Percentiles rank a stretch among this genome's conserved stretches.
phyloP scores from a whole-genome alignment of 2,329 filamentous ascomycete genomes.

The Talaromyces sp. region DNA sequence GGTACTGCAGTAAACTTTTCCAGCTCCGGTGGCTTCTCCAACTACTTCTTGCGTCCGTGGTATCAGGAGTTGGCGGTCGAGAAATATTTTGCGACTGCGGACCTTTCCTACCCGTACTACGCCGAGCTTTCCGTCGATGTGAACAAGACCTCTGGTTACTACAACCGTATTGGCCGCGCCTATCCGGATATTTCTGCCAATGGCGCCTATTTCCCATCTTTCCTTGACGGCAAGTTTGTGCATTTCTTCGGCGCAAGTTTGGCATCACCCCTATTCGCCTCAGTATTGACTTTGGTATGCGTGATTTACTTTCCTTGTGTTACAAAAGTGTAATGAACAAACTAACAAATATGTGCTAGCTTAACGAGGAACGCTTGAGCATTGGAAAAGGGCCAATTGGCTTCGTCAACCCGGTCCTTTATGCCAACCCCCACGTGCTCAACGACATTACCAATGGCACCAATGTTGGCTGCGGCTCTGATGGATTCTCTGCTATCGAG shows the following conservation, averaged over 20 bases:
- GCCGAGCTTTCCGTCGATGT: conserved; percentile 26
- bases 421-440: conserved; percentile 7
- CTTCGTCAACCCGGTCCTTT: conserved; percentile 10
- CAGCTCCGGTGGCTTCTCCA: conserved; percentile 44
- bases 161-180: conserved; percentile 42
- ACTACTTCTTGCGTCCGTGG: conserved; percentile 38
- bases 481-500: conserved; percentile 21
- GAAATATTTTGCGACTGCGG: conserved; percentile 34
- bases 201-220: conserved; percentile 29
- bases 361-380: conserved; percentile 7
- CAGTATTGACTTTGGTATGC: conserved; percentile 24
- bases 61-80: conserved; percentile 39
- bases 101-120: conserved; percentile 26
- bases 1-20: conserved; percentile 26
- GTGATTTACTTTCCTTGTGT: not conserved
- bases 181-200: conserved; percentile 48
- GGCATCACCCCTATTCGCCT: conserved; percentile 24
- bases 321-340: not conserved
- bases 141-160: conserved; percentile 35
- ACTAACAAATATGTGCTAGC: conserved; percentile 22
- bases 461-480: conserved; percentile 21
- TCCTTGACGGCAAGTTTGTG: conserved; percentile 13
- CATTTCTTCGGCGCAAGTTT: conserved; percentile 24
- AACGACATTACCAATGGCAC: conserved; percentile 11
- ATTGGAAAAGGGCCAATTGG: conserved; percentile 8